phyloP scores from a whole-genome alignment of 106 monocot species.

The Cymbidium sinense region DNA sequence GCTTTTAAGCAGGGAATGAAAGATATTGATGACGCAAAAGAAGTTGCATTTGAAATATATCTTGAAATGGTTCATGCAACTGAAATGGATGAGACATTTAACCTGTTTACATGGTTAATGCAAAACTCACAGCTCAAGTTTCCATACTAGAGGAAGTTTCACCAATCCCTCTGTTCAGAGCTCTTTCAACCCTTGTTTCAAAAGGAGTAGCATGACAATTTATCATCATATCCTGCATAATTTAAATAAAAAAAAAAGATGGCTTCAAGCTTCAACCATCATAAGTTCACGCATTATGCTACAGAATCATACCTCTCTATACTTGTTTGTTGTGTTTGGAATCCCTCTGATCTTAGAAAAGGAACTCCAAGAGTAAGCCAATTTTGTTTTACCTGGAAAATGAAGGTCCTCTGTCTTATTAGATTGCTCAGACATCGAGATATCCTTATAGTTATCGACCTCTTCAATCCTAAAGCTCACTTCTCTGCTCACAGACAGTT shows the following conservation, averaged over 20 bases:
- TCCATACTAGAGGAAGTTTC: neutral
- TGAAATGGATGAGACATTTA: neutral
- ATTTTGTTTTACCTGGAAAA: neutral
- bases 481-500: neutral
- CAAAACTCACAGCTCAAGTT: slow-evolving; percentile 6
- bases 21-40: neutral
- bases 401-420: neutral
- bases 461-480: neutral
- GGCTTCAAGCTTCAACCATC: neutral
- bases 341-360: slow-evolving; percentile 11
- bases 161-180: neutral
- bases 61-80: neutral
- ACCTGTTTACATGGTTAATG: neutral
- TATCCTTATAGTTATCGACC: neutral
- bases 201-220: slow-evolving; percentile 16
- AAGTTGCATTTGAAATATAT: neutral
- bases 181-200: slow-evolving; percentile 11
- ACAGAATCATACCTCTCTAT: slow-evolving; percentile 9
- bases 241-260: neutral
- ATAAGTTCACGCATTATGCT: neutral
- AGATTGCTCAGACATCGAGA: neutral
- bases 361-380: slow-evolving; percentile 6
- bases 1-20: neutral
- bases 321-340: slow-evolving; percentile 13
- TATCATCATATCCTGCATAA: slow-evolving; percentile 16